phyloP scores from a whole-genome alignment of 1,284 basidiomycete species.

The Pseudozyma hubeiensis region DNA sequence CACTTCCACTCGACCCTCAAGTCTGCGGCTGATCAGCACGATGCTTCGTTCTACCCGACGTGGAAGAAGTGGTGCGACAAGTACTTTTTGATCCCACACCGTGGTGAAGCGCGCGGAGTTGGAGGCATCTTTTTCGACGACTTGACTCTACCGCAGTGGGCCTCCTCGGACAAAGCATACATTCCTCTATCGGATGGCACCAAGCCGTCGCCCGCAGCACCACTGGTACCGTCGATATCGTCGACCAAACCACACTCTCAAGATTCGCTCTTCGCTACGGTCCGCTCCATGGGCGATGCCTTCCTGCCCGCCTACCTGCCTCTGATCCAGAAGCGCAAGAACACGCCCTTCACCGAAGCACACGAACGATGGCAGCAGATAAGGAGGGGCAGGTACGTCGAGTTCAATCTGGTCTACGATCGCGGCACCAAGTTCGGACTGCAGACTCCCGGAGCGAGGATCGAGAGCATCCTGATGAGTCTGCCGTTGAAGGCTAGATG shows the following conservation, averaged over 20 bases:
- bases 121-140: slow-evolving; percentile 95
- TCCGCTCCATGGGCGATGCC: slow-evolving; percentile 62
- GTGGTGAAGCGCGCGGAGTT: slow-evolving; percentile 87
- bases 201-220: slow-evolving; percentile 19
- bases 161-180: slow-evolving; percentile 24
- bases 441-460: slow-evolving; percentile 66
- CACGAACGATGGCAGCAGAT: slow-evolving; percentile 65
- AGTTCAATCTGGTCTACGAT: slow-evolving; percentile 68
- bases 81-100: slow-evolving; percentile 95
- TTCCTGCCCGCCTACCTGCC: slow-evolving; percentile 67
- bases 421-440: slow-evolving; percentile 68
- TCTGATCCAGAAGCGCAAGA: slow-evolving; percentile 58
- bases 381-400: slow-evolving; percentile 64
- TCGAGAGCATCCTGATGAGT: slow-evolving; percentile 69
- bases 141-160: slow-evolving; percentile 57
- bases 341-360: slow-evolving; percentile 41
- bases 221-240: slow-evolving; percentile 34
- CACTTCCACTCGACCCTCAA: slow-evolving; percentile 89
- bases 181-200: slow-evolving; percentile 58
- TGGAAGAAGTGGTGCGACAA: slow-evolving; percentile 98
- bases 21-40: slow-evolving; percentile 80
- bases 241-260: slow-evolving; percentile 52
- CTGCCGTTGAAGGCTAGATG: slow-evolving; percentile 65
- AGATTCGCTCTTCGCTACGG: slow-evolving; percentile 62
- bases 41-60: slow-evolving; percentile 77